Base-by-base conservation (phyloP, 305 asterid genomes). In the Ajuga reptans region DNA sequence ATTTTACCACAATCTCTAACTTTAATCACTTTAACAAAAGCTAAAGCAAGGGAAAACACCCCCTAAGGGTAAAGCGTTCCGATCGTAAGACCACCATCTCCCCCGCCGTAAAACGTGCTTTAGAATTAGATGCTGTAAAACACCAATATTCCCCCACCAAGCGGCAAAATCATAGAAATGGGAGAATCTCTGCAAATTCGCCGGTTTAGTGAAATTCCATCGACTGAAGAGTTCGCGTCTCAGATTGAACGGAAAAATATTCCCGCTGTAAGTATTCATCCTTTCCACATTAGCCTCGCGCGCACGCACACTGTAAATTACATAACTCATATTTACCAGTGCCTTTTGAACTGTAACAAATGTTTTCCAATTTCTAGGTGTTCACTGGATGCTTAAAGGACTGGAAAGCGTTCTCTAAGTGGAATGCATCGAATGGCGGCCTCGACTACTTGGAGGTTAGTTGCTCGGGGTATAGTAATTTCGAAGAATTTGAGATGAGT, bases 381-480 rank as follows among this genome's bases (percentile, higher is more conserved):
- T 80, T 94, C 61, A 60, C 68, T 21, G 89, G 92, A 31, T 89
- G 97, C 72, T 71, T 86, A 6, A 86, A 72, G 76, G 62, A 82
- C 29, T 94, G 98, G 96, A 83, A 85, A 71, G 95, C 97, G 57
- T 82, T 85, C 81, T 75, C 87, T 5, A 86, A 78, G 42, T 94
- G 98, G 99, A 84, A 86, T 42, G 89, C 88, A n/a, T 68, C 76
- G 9, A 79, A 83, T 79, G 98, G 92, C 59, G 97, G 99, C 67
- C 88, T 94, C 64, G 87, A 86, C 46, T 91, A 91, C 80, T 81
- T 94, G 86, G 89, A 83, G 92, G 97, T 87, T 66, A 57, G 64
- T 75, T 50, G 63, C 43, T 17, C 6, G 41, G 33, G 29, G 11
- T 12, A 4, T n/a, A 3, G 27, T 37, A 47, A 65, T 65, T 64